Evolutionary conservation across 352 stramenopile species (phyloP), one percentile per base, ranked within the genome.

Genomic region (Phytophthora multivora): DNA sequence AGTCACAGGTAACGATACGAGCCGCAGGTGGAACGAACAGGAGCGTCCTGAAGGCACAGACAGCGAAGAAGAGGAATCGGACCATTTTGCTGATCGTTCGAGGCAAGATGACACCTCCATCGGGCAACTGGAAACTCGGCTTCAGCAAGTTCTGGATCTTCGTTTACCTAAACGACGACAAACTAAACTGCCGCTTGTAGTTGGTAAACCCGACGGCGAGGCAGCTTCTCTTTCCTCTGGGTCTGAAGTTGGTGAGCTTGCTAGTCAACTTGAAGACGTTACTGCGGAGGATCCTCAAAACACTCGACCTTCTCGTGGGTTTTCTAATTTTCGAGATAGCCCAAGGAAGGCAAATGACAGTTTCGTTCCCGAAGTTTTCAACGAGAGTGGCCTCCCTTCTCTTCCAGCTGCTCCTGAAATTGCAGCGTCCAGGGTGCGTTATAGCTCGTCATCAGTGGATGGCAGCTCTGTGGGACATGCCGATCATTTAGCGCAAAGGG

Each of bases 131-230:
- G 72, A 80, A 51, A 68, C 47, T 31, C 64, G 57, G 8, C 49
- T 75, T 10, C 66, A 81, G 51, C 59, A 79, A 55, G 66, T 69
- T 42, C 43, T 77, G 40, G 57, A 79, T 48, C 41, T 75, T 40
- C 66, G 51, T 13, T 23, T 56, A 5, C 31, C 42, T 10, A 66
- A 15, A 26, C 16, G 43, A 40, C 49, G 9, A 8, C 45, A 36
- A 36, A n/a, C 25, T 10, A 25, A 21, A n/a, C 6, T 30, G 7
- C 7, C 28, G 15, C 4, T 54, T 45, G 28, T 7, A 23, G 26
- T 2, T 41, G 40, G 33, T 35, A 13, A 52, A 30, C 2, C 13
- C 10, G 36, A 49, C 21, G 42, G 15, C 0, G 26, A 59, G 12
- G 12, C 13, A n/a, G 28, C 16, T 39, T 33, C 26, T 19, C 12